These are phyloP conservation scores for Lodderomyces elongisporus DNA, from an alignment of 1,139 yeast species.

Conservation along the genomic window DNA sequence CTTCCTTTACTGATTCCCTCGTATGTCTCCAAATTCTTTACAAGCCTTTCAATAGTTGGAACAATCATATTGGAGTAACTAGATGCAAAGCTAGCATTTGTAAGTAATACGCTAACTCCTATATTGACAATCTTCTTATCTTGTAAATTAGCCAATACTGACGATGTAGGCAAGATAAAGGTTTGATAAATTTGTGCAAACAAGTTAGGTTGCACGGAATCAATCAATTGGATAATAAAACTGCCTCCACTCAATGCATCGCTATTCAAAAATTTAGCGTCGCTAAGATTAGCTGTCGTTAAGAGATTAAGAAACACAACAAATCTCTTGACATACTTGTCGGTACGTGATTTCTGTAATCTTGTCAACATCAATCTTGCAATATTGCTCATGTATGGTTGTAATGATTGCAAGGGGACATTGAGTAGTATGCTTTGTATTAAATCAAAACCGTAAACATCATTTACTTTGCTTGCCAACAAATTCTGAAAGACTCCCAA, in stretches of 20 bases:
- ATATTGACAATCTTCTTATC: slow-evolving; percentile 74
- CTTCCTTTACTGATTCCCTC: slow-evolving; percentile 26
- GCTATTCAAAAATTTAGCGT: slow-evolving; percentile 13
- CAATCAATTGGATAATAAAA: slow-evolving; percentile 54
- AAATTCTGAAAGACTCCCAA: slow-evolving; percentile 96
- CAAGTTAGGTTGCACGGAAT: slow-evolving; percentile 57
- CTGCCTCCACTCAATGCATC: slow-evolving; percentile 38
- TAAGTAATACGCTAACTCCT: slow-evolving; percentile 60
- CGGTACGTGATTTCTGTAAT: slow-evolving; percentile 76
- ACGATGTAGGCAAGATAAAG: slow-evolving; percentile 65
- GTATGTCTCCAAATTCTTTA: slow-evolving; percentile 40
- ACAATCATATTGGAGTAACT: slow-evolving; percentile 40
- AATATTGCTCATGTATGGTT: slow-evolving; percentile 63
- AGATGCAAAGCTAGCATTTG: slow-evolving; percentile 18
- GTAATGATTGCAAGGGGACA: slow-evolving; percentile 47
- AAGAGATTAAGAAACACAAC: slow-evolving; percentile 59
- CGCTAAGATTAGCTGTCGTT: slow-evolving; percentile 38
- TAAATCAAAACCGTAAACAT: slow-evolving; percentile 77
- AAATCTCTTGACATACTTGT: slow-evolving; percentile 70
- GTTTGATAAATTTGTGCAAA: slow-evolving; percentile 61
- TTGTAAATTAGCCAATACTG: slow-evolving; percentile 57
- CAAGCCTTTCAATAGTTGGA: slow-evolving; percentile 49
- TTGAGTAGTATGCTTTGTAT: slow-evolving; percentile 62
- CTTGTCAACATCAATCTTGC: slow-evolving; percentile 75
- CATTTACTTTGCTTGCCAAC: slow-evolving; percentile 79